Evolutionary conservation across 2,329 filamentous ascomycete genomes (phyloP), one percentile per base, ranked within the genome.

Genomic region (Trichoderma polysporum): DNA sequence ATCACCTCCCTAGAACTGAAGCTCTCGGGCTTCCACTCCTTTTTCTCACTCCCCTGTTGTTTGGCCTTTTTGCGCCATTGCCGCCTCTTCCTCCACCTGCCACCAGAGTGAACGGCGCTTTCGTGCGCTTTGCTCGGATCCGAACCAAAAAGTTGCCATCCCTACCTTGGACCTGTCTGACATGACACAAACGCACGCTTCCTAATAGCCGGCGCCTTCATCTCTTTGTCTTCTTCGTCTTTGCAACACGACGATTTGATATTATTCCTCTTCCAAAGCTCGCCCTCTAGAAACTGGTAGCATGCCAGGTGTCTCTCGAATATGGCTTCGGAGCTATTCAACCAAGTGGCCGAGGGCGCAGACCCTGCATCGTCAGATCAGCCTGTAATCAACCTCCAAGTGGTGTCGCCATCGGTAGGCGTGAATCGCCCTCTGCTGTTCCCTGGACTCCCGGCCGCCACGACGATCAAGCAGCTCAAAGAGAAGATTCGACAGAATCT

Each of bases 381-480:
- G 69, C 77, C 79, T 61, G 77, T 78, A 39, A 82, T 88, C 75
- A 87, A 84, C 67, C 79, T 90, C 59, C 82, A 87, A 69, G 79
- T 90, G 67, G 74, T 89, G 47, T 89, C 87, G 68, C 87, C 87
- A 4, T 88, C 86, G 15, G 77, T 82, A 58, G 83, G 82, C 39
- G 83, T 87, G 13, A 82, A 80, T 60, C 79, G 81, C 22, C 83
- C 84, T 17, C 74, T 88, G 58, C 75, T 78, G 49, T 85, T 89
- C 54, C 78, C 81, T 27, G 75, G 78, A 25, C 75, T 88, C 12
- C 78, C 83, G 15, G 78, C 80, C 47, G 78, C 79, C 1, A 86
- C 84, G 2, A 88, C 85, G 0, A 79, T 89, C 56, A 82, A 81
- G 66, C 79, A 87, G 74, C 77, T 90, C 37, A 89, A 89, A 74